Percentiles rank a stretch among this genome's conserved stretches.
Conservation (phyloP, 1,284 basidiomycete genomes). For the Apiotrichum gamsii region DNA sequence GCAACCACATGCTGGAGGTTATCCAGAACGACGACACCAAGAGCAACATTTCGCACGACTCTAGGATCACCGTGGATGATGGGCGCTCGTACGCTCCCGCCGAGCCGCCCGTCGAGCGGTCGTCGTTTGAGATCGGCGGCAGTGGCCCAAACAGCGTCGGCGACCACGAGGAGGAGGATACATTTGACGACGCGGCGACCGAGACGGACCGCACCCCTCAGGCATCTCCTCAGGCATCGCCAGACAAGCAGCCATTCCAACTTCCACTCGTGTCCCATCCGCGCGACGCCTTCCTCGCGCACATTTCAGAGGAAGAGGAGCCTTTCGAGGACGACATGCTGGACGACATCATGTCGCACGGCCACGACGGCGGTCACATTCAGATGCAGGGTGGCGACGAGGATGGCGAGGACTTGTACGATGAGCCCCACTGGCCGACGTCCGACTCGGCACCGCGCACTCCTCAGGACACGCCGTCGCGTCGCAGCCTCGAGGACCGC, state of each 20-base stretch:
- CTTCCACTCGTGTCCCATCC: neutral
- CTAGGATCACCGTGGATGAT: constrained; percentile 4
- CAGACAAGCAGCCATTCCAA: neutral
- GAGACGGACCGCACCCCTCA: constrained; percentile 2
- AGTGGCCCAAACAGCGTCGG: too few relatives aligned
- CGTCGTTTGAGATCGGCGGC: neutral
- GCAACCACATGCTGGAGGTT: constrained; percentile 35
- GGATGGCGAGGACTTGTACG: constrained; percentile 7
- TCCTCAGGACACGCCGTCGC: neutral
- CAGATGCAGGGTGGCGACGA: constrained; percentile 5
- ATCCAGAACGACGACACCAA: constrained; percentile 21
- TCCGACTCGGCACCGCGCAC: neutral
- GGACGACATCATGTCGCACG: constrained; percentile 14
- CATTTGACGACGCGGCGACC: neutral
- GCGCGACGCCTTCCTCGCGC: constrained; percentile 8
- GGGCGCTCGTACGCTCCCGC: neutral
- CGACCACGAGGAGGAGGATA: constrained; percentile 1
- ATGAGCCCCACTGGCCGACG: neutral
- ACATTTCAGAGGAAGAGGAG: constrained; percentile 21
- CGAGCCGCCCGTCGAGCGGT: neutral
- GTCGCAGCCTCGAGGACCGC: constrained; percentile 11
- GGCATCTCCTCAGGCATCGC: constrained; percentile 1
- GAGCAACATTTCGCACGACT: constrained; percentile 1
- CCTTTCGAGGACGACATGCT: constrained; percentile 16
- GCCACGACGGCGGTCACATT: constrained; percentile 3